Evolutionary conservation across 768 basidiomycete species (phyloP).

Genomic region (Lanmaoa rubissima): DNA sequence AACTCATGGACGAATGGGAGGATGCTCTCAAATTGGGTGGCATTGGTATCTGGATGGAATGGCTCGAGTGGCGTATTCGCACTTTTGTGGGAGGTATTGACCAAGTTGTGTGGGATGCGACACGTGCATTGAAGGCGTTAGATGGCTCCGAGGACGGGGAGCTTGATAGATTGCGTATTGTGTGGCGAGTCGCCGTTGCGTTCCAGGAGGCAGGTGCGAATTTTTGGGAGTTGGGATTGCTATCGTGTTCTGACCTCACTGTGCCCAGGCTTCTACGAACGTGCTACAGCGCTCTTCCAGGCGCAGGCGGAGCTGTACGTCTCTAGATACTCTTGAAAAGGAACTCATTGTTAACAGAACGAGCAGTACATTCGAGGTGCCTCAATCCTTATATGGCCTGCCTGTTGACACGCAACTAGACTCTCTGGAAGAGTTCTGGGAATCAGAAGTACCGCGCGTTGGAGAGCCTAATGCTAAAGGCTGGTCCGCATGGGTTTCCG

Average conservation of each 20-base stretch:
- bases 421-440: conserved; percentile 80
- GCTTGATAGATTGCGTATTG: conserved; percentile 52
- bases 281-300: conserved; percentile 76
- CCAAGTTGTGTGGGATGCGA: conserved; percentile 51
- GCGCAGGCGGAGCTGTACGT: conserved; percentile 81
- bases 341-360: conserved; percentile 6
- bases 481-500: conserved; percentile 62
- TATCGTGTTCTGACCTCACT: conserved; percentile 1
- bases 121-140: conserved; percentile 45
- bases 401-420: conserved; percentile 52
- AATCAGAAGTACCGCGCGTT: conserved; percentile 72
- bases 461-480: conserved; percentile 67
- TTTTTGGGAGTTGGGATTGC: background rate
- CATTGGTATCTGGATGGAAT: conserved; percentile 69
- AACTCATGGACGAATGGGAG: conserved; percentile 67
- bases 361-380: conserved; percentile 57
- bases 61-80: conserved; percentile 74
- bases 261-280: conserved; percentile 63
- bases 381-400: conserved; percentile 41
- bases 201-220: conserved; percentile 64
- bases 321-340: background rate
- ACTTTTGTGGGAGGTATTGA: conserved; percentile 47
- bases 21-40: conserved; percentile 52
- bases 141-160: conserved; percentile 45
- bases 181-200: conserved; percentile 68